A percentile compares a stretch with the other conserved stretches of the same genome.
Conservation (phyloP, 257 asterid species). For the Eucommia ulmoides region DNA sequence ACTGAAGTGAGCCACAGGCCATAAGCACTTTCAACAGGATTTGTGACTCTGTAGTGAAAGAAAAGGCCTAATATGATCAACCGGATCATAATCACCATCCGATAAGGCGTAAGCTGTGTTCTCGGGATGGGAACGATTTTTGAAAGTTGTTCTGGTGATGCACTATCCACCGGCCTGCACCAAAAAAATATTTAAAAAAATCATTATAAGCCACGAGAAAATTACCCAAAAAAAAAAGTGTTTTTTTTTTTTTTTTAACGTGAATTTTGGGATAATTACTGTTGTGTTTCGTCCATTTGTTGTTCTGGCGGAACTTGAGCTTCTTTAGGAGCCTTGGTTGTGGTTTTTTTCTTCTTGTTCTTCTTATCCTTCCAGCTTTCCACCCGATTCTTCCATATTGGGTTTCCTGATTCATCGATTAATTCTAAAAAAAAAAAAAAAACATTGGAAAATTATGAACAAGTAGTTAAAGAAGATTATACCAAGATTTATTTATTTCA, state of each 20-base stretch:
- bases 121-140: conserved; percentile 56
- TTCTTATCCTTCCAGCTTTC: conserved; percentile 98
- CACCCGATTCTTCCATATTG: conserved; percentile 97
- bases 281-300: conserved; percentile 66
- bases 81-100: conserved; percentile 66
- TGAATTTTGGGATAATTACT: conserved; percentile 32
- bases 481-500: no score
- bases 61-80: conserved; percentile 60
- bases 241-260: no score
- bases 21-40: conserved; percentile 87
- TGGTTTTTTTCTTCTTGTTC: conserved; percentile 49
- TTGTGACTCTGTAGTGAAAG: conserved; percentile 82
- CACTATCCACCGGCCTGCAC: conserved; percentile 72
- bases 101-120: conserved; percentile 59
- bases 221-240: no score
- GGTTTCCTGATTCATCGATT: conserved; percentile 71
- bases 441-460: conserved; percentile 7
- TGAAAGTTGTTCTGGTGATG: conserved; percentile 74
- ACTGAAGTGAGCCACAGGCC: conserved; percentile 91
- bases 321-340: conserved; percentile 35
- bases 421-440: conserved; percentile 30
- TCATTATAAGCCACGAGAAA: no score
- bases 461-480: neutral
- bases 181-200: no score
- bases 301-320: conserved; percentile 51